These are phyloP conservation scores for Ophiostoma quercus DNA, from an alignment of 2,329 filamentous ascomycete genomes.

Conservation along the genomic window DNA sequence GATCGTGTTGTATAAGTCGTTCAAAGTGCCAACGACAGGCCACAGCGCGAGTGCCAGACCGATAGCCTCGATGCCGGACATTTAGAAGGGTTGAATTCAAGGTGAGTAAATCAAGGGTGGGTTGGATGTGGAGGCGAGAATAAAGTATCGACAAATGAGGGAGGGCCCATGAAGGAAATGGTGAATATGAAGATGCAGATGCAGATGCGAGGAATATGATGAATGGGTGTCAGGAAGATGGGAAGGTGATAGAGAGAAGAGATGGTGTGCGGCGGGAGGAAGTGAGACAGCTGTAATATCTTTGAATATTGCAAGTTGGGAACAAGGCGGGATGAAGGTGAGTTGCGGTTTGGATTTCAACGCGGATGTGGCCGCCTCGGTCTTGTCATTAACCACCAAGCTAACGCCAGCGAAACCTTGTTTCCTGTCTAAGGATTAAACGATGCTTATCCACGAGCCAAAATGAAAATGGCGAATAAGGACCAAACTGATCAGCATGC, in stretches of 20 bases:
- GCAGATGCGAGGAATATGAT: neutral
- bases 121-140: neutral
- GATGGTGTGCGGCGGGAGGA: neutral
- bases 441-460: slow-evolving; percentile 1
- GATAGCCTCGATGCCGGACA: slow-evolving; percentile 26
- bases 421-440: neutral
- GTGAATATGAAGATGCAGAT: neutral
- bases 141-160: neutral
- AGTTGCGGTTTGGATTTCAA: neutral
- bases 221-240: neutral
- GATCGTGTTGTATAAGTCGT: slow-evolving; percentile 18
- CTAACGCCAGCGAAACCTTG: slow-evolving; percentile 6
- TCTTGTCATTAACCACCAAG: neutral
- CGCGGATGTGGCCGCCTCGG: neutral
- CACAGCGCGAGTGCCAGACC: slow-evolving; percentile 26
- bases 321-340: neutral
- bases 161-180: neutral
- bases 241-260: neutral
- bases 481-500: neutral
- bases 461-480: neutral
- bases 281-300: neutral
- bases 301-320: neutral
- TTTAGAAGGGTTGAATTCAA: neutral
- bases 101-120: neutral
- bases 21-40: slow-evolving; percentile 20